Conservation (phyloP, 2,329 filamentous ascomycete genomes). For the Fusarium piperis region DNA sequence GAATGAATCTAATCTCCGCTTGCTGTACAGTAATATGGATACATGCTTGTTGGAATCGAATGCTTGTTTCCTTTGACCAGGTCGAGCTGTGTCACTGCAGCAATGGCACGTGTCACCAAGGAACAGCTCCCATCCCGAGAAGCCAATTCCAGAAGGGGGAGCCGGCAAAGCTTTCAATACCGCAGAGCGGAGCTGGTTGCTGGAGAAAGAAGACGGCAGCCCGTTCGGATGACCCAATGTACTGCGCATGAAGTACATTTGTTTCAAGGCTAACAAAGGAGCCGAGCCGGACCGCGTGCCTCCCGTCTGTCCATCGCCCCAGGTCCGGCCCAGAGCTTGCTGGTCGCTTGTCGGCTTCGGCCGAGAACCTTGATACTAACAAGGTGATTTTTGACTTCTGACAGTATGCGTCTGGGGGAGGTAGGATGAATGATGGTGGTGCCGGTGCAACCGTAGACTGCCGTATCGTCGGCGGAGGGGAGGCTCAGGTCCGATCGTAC, state of each 20-base stretch:
- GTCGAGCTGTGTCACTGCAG: slow-evolving; percentile 3
- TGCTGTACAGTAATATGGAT: neutral
- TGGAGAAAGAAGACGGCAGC: slow-evolving; percentile 18
- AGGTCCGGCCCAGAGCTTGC: slow-evolving; percentile 26
- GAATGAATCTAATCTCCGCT: neutral
- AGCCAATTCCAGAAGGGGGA: slow-evolving; percentile 17
- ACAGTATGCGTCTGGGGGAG: neutral
- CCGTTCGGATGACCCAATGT: neutral
- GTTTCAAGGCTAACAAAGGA: slow-evolving; percentile 36
- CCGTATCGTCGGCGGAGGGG: neutral
- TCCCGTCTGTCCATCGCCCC: slow-evolving; percentile 31
- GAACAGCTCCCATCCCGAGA: slow-evolving; percentile 4
- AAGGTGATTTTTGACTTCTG: slow-evolving; percentile 12
- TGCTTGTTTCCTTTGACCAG: neutral
- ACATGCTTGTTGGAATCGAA: neutral
- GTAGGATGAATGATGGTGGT: neutral
- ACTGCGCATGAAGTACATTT: neutral
- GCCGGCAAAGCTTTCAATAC: slow-evolving; percentile 15
- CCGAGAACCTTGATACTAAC: slow-evolving; percentile 17
- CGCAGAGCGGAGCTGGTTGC: slow-evolving; percentile 23
- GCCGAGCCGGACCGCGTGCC: slow-evolving; percentile 39
- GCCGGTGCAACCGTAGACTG: slow-evolving; percentile 7
- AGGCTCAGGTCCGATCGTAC: neutral
- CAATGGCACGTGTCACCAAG: slow-evolving; percentile 20
- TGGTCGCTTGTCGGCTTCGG: slow-evolving; percentile 24